These are phyloP conservation scores for Diaporthe helianthi DNA, from an alignment of 2,329 filamentous ascomycete species.

Conservation along the genomic window DNA sequence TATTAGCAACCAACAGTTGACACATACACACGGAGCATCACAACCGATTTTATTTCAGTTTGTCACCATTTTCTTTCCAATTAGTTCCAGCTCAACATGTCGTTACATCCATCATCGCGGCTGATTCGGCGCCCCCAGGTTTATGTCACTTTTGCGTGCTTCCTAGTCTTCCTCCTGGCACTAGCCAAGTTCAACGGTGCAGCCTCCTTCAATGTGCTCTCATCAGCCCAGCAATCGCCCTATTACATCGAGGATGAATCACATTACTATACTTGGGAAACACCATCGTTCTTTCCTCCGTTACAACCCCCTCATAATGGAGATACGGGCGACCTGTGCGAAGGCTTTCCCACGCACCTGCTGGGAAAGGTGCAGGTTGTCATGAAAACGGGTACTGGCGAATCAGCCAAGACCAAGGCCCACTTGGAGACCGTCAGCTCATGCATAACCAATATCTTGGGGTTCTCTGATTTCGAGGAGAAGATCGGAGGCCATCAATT, in stretches of 20 bases:
- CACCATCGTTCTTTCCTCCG: neutral
- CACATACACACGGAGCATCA: too few species aligned
- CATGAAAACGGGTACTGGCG: neutral
- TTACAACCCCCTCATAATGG: neutral
- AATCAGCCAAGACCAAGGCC: conserved; percentile 4
- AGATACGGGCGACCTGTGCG: neutral
- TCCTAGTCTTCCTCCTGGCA: too few species aligned
- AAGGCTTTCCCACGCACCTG: neutral
- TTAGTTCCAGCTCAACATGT: too few species aligned
- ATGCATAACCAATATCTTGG: neutral
- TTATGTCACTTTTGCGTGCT: too few species aligned
- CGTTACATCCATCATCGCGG: too few species aligned
- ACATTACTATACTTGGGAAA: neutral
- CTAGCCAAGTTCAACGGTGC: too few species aligned
- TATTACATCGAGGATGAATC: neutral
- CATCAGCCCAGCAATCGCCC: too few species aligned
- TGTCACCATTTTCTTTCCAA: too few species aligned
- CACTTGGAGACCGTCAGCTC: neutral
- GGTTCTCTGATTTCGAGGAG: neutral
- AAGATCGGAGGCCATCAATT: neutral
- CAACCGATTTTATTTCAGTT: too few species aligned
- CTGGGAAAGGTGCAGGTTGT: neutral
- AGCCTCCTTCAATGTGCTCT: too few species aligned
- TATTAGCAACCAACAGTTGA: too few species aligned
- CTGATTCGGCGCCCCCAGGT: too few species aligned